Percentiles rank a stretch among this genome's conserved stretches.
phyloP scores from a whole-genome alignment of 441 rosid species.

The Populus tomentosa region DNA sequence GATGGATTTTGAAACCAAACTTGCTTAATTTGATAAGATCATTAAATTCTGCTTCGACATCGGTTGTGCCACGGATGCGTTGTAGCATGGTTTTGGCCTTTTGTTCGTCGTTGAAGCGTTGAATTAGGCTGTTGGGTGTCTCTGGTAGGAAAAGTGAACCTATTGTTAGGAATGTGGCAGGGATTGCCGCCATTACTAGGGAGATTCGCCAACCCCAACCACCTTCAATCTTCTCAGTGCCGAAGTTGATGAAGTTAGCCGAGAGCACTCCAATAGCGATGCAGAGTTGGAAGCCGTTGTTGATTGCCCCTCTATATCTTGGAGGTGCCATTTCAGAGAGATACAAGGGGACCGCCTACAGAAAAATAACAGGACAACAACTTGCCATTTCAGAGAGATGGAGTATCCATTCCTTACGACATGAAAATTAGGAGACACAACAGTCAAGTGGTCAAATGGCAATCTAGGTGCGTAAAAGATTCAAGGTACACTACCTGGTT shows the following conservation, averaged over 20 bases:
- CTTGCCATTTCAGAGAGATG: background rate
- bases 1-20: slow-evolving; percentile 36
- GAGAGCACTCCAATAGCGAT: slow-evolving; percentile 59
- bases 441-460: background rate
- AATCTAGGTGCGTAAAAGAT: too few relatives aligned
- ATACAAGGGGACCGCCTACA: slow-evolving; percentile 51
- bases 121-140: slow-evolving; percentile 60
- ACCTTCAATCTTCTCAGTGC: slow-evolving; percentile 38
- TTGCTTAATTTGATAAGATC: slow-evolving; percentile 52
- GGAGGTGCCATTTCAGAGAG: slow-evolving; percentile 80
- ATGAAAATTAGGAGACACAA: background rate
- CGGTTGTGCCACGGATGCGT: slow-evolving; percentile 44
- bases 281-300: slow-evolving; percentile 67
- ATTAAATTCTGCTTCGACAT: slow-evolving; percentile 49
- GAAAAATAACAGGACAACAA: background rate
- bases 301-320: slow-evolving; percentile 80
- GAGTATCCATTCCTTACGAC: background rate
- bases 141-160: slow-evolving; percentile 70
- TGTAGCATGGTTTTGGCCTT: slow-evolving; percentile 33
- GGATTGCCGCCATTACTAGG: slow-evolving; percentile 55
- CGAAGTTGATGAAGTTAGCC: slow-evolving; percentile 57
- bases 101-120: slow-evolving; percentile 34
- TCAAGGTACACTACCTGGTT: slow-evolving; percentile 46
- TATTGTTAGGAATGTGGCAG: slow-evolving; percentile 63
- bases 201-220: slow-evolving; percentile 79